A percentile compares a stretch with the other conserved stretches of the same genome.
phyloP scores from a whole-genome alignment of 1,284 basidiomycete genomes.

The Amylostereum areolatum region DNA sequence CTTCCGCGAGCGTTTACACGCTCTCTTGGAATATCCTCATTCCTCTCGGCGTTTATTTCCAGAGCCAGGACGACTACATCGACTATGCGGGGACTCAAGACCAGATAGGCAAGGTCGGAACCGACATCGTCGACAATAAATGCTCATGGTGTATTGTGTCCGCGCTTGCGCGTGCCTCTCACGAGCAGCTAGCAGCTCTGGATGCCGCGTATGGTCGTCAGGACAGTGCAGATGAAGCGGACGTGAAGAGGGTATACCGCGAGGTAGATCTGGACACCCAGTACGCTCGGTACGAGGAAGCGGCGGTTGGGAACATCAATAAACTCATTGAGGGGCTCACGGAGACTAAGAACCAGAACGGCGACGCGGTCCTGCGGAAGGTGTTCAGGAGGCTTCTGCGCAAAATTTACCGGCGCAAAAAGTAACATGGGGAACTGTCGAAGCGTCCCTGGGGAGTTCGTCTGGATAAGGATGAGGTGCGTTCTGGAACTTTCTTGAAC shows the following conservation, averaged over 20 bases:
- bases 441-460: no score
- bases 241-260: conserved; percentile 76
- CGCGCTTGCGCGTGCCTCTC: conserved; percentile 60
- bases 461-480: no score
- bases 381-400: conserved; percentile 83
- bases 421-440: conserved; percentile 32
- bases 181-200: conserved; percentile 50
- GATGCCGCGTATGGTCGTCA: conserved; percentile 90
- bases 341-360: conserved; percentile 32
- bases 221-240: conserved; percentile 51
- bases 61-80: conserved; percentile 97
- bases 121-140: conserved; percentile 98
- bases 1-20: conserved; percentile 61
- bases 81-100: conserved; percentile 90
- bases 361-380: conserved; percentile 58
- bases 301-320: conserved; percentile 62
- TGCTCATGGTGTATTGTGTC: conserved; percentile 96
- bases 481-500: no score
- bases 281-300: conserved; percentile 79
- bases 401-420: conserved; percentile 87
- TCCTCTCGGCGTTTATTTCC: conserved; percentile 97
- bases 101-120: conserved; percentile 95
- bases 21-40: conserved; percentile 82
- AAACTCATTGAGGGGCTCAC: conserved; percentile 66
- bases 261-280: conserved; percentile 64